Evolutionary conservation across 257 asterid species (phyloP).

Genomic region (Penstemon davidsonii): DNA sequence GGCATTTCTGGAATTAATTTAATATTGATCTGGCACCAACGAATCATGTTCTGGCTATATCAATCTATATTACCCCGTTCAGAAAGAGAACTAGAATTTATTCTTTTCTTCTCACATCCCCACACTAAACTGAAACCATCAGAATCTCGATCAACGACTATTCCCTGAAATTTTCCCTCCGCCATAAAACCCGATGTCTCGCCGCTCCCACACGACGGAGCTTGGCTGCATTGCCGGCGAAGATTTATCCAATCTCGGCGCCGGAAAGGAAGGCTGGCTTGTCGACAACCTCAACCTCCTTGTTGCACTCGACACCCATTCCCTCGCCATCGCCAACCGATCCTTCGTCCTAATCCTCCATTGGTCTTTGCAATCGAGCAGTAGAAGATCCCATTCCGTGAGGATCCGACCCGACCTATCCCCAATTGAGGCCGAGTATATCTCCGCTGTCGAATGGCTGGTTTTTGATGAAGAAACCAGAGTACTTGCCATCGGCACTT

Average conservation of each 20-base stretch:
- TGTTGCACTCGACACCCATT: constrained; percentile 70
- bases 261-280: constrained; percentile 93
- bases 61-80: no score
- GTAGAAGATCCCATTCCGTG: constrained; percentile 42
- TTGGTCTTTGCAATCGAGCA: constrained; percentile 43
- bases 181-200: constrained; percentile 44
- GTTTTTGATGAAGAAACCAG: constrained; percentile 65
- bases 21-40: no score
- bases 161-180: constrained; percentile 28
- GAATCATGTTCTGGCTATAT: no score
- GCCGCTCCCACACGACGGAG: constrained; percentile 75
- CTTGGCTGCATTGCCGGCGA: constrained; percentile 75
- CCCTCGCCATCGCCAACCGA: constrained; percentile 76
- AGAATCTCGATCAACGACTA: neutral
- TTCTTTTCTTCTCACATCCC: no score
- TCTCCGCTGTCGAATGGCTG: constrained; percentile 86
- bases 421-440: constrained; percentile 75
- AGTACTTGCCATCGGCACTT: constrained; percentile 82
- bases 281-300: constrained; percentile 65
- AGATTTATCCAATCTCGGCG: constrained; percentile 70
- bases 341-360: constrained; percentile 60
- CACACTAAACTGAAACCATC: no score
- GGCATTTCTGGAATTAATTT: no score
- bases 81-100: no score
- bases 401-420: constrained; percentile 79